These are phyloP conservation scores for Epichloe sp. DNA, from an alignment of 2,329 filamentous ascomycete genomes.

Conservation along the genomic window DNA sequence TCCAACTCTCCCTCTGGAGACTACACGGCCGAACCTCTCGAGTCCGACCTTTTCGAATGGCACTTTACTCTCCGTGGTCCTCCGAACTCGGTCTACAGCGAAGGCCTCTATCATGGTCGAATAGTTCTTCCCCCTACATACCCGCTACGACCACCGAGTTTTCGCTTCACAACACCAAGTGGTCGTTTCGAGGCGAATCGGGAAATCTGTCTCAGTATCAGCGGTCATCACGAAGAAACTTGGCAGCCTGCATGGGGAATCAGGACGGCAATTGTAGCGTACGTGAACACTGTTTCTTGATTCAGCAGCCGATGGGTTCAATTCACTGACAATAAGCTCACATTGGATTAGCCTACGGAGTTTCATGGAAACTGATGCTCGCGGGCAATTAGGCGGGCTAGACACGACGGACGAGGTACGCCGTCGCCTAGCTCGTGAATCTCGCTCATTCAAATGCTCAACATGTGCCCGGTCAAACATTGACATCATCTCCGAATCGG, in stretches of 20 bases:
- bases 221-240: slow-evolving; percentile 91
- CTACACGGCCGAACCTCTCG: slow-evolving; percentile 73
- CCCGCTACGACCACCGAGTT: slow-evolving; percentile 83
- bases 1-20: slow-evolving; percentile 62
- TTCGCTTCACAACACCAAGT: slow-evolving; percentile 84
- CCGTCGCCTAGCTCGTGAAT: slow-evolving; percentile 55
- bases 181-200: slow-evolving; percentile 93
- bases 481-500: slow-evolving; percentile 61
- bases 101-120: slow-evolving; percentile 87
- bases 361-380: slow-evolving; percentile 87
- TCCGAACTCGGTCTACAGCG: slow-evolving; percentile 63
- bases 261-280: slow-evolving; percentile 66
- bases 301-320: too few species aligned
- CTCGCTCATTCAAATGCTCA: slow-evolving; percentile 51
- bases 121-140: slow-evolving; percentile 87
- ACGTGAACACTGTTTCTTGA: slow-evolving; percentile 7
- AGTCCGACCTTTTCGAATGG: slow-evolving; percentile 93
- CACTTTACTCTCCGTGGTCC: slow-evolving; percentile 95
- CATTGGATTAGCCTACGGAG: slow-evolving; percentile 44
- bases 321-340: background rate
- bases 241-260: slow-evolving; percentile 99
- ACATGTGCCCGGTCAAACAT: slow-evolving; percentile 58
- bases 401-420: slow-evolving; percentile 60
- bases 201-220: slow-evolving; percentile 91
- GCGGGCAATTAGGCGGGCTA: slow-evolving; percentile 80